Conservation (phyloP, 2,329 filamentous ascomycete species). For the Fusarium protoensiforme region DNA sequence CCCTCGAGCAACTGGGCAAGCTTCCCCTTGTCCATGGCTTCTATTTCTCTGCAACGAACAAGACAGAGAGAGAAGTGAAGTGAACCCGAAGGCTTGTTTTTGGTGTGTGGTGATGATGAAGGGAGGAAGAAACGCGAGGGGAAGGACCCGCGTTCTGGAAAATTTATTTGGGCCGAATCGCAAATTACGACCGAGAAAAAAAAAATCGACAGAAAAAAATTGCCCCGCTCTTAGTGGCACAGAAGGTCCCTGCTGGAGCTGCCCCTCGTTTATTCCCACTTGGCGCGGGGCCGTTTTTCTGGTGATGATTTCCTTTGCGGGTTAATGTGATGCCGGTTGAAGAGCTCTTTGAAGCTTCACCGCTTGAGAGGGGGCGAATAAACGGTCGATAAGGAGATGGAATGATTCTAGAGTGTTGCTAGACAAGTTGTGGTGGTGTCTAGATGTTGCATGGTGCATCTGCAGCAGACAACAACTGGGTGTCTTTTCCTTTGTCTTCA, state of each 20-base stretch:
- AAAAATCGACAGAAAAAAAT: slow-evolving; percentile 31
- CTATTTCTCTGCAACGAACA: slow-evolving; percentile 31
- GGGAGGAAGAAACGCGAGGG: slow-evolving; percentile 24
- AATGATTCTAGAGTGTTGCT: background rate
- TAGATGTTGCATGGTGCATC: background rate
- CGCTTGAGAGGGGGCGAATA: background rate
- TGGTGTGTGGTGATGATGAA: slow-evolving; percentile 25
- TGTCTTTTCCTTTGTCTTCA: background rate
- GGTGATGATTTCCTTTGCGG: slow-evolving; percentile 23
- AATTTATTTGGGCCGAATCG: slow-evolving; percentile 28
- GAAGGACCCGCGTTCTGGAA: slow-evolving; percentile 33
- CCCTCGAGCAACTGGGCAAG: slow-evolving; percentile 89
- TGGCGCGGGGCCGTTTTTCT: slow-evolving; percentile 37
- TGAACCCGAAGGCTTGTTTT: slow-evolving; percentile 27
- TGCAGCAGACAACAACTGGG: background rate
- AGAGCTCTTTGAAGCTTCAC: slow-evolving; percentile 12
- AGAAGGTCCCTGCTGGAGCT: slow-evolving; percentile 12
- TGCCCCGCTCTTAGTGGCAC: slow-evolving; percentile 34
- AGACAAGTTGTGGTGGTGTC: background rate
- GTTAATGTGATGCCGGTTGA: slow-evolving; percentile 7
- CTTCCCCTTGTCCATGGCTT: slow-evolving; percentile 67
- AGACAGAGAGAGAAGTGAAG: slow-evolving; percentile 40
- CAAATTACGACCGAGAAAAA: slow-evolving; percentile 19
- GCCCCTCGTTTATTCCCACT: slow-evolving; percentile 35
- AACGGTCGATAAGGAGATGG: background rate